Percentiles rank a stretch among this genome's conserved stretches.
Conservation (phyloP, 1,284 basidiomycete species). For the Puccinia triticina region DNA sequence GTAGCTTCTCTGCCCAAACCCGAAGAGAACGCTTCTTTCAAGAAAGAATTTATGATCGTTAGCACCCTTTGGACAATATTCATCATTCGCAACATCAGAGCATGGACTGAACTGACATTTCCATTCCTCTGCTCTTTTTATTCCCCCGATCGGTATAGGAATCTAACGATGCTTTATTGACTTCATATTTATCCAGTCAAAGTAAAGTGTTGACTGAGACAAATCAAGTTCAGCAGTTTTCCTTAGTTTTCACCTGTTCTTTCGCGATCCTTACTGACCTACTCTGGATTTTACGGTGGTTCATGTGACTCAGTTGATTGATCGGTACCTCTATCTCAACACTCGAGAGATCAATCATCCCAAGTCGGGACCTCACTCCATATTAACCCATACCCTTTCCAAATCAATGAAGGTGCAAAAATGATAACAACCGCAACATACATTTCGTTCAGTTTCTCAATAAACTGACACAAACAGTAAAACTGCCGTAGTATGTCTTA, state of each 20-base stretch:
- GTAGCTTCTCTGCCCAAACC: conserved; percentile 78
- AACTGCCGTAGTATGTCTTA: background rate
- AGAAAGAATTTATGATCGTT: conserved; percentile 82
- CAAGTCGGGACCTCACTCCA: background rate
- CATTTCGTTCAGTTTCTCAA: background rate
- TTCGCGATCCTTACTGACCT: background rate
- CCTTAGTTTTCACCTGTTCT: background rate
- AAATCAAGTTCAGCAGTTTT: conserved; percentile 70
- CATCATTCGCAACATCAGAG: background rate
- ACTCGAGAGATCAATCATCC: conserved; percentile 9
- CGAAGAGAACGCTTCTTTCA: conserved; percentile 75
- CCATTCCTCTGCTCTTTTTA: background rate
- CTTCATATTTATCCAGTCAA: conserved; percentile 80
- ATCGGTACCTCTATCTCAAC: conserved; percentile 39
- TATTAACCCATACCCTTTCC: background rate
- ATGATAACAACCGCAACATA: background rate
- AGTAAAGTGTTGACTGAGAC: conserved; percentile 83
- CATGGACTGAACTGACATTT: conserved; percentile 12
- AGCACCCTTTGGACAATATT: conserved; percentile 56
- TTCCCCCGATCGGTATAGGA: conserved; percentile 66
- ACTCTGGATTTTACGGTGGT: background rate
- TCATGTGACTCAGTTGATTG: conserved; percentile 19
- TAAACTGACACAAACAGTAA: background rate
- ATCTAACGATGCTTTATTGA: conserved; percentile 91
- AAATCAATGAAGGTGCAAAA: conserved; percentile 10